Conservation (phyloP, 192 early-diverging fungal species). For the Umbelopsis vinacea region DNA sequence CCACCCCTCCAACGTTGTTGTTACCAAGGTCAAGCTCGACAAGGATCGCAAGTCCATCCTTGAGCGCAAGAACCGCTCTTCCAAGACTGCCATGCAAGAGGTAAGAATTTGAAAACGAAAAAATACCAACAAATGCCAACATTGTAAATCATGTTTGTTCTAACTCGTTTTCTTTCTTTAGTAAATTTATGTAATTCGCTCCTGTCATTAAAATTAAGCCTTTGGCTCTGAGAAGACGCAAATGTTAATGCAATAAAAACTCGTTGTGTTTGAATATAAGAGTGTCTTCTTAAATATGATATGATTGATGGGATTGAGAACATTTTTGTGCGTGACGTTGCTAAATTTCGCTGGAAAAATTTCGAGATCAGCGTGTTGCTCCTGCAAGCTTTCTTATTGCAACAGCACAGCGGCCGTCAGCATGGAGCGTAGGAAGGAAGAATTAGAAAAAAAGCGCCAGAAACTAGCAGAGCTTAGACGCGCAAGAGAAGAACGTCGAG, state of each 20-base stretch:
- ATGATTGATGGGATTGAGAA: neutral
- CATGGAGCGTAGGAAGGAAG: slow-evolving; percentile 76
- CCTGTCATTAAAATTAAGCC: slow-evolving; percentile 1
- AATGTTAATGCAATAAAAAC: slow-evolving; percentile 24
- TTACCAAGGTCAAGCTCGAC: slow-evolving; percentile 95
- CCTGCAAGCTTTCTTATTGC: neutral
- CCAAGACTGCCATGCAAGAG: slow-evolving; percentile 39
- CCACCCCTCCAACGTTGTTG: slow-evolving; percentile 98
- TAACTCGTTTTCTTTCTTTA: neutral
- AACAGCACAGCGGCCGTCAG: neutral
- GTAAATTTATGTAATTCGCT: slow-evolving; percentile 18
- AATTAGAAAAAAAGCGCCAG: slow-evolving; percentile 90
- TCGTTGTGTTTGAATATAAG: slow-evolving; percentile 15
- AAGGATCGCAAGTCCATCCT: slow-evolving; percentile 94
- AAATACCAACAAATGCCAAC: neutral
- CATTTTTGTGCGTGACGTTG: slow-evolving; percentile 5
- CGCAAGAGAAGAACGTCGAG: slow-evolving; percentile 77
- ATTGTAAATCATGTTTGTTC: neutral
- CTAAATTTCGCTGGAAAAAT: slow-evolving; percentile 2
- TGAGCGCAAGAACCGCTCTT: slow-evolving; percentile 80
- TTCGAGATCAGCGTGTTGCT: slow-evolving; percentile 19
- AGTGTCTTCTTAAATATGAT: neutral
- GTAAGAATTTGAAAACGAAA: slow-evolving; percentile 4
- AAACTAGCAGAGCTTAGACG: slow-evolving; percentile 90
- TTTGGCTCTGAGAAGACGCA: slow-evolving; percentile 18